Percentiles rank a stretch among this genome's conserved stretches.
phyloP scores from a whole-genome alignment of 148 eudicot species.

The Euryodendron excelsum region DNA sequence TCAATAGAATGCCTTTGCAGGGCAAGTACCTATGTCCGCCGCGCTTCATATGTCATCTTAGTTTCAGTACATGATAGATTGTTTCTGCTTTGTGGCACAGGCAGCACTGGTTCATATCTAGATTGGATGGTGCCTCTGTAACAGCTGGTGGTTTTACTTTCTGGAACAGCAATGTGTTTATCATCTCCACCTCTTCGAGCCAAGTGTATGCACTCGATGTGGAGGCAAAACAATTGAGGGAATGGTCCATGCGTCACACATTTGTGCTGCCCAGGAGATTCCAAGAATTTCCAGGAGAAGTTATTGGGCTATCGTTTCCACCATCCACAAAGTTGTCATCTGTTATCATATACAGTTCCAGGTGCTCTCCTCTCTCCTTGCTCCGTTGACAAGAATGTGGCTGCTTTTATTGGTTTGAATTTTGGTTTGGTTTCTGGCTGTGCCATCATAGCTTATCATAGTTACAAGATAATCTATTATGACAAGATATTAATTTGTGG shows the following conservation, averaged over 20 bases:
- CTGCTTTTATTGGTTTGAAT: too few relatives aligned
- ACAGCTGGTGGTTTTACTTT: slow-evolving; percentile 91
- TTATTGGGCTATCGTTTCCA: slow-evolving; percentile 86
- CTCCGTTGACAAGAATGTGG: neutral
- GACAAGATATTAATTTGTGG: neutral
- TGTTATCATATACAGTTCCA: slow-evolving; percentile 74
- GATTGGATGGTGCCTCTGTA: slow-evolving; percentile 87
- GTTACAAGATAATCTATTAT: neutral
- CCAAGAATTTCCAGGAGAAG: slow-evolving; percentile 93
- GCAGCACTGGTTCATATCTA: slow-evolving; percentile 94
- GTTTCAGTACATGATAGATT: neutral
- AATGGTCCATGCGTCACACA: slow-evolving; percentile 70
- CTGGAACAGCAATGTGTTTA: slow-evolving; percentile 63
- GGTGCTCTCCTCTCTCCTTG: slow-evolving; percentile 34
- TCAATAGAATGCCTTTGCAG: neutral
- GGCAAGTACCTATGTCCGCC: neutral
- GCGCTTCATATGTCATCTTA: neutral
- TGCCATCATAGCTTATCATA: too few relatives aligned
- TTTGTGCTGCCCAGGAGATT: slow-evolving; percentile 63
- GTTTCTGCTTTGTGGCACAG: slow-evolving; percentile 34
- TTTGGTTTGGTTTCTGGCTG: too few relatives aligned
- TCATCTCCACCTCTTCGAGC: slow-evolving; percentile 83
- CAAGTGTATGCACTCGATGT: slow-evolving; percentile 90
- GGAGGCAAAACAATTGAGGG: slow-evolving; percentile 82
- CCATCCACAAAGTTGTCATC: slow-evolving; percentile 63